phyloP scores from a whole-genome alignment of 2,329 filamentous ascomycete species.

The Lecanoromycetidae sp. region DNA sequence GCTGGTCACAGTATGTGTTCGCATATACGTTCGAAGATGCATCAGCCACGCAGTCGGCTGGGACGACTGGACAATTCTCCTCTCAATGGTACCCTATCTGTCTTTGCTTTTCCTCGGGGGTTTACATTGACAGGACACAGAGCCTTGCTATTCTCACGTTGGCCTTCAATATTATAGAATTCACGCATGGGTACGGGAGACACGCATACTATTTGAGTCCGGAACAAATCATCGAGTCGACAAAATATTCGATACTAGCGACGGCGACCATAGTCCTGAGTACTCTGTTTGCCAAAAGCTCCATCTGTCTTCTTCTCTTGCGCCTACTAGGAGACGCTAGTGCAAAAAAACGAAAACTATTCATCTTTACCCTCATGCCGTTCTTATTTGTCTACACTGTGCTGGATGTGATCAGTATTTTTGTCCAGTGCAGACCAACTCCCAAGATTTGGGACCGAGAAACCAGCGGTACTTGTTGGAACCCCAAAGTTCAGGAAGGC shows the following conservation, averaged over 20 bases:
- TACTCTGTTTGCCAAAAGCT: neutral
- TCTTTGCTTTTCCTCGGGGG: neutral
- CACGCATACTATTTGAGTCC: neutral
- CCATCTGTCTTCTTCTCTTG: slow-evolving; percentile 1
- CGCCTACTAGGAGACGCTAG: slow-evolving; percentile 1
- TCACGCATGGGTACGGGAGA: slow-evolving; percentile 2
- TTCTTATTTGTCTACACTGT: slow-evolving; percentile 2
- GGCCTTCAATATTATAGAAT: neutral
- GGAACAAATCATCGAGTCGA: neutral
- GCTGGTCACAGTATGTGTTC: neutral
- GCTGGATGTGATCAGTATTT: neutral
- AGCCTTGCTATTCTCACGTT: slow-evolving; percentile 1
- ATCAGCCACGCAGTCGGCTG: neutral
- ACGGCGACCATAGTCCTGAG: neutral
- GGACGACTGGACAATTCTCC: neutral
- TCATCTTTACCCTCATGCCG: slow-evolving; percentile 2
- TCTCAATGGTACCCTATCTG: neutral
- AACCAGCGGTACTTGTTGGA: neutral
- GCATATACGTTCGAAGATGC: neutral
- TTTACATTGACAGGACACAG: neutral
- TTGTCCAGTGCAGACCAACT: neutral
- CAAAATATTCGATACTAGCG: neutral
- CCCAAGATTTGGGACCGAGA: neutral
- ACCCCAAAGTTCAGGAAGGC: neutral
- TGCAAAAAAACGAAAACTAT: neutral